These are phyloP conservation scores for Phytophthora syringae DNA, from an alignment of 352 stramenopile species.

Conservation along the genomic window DNA sequence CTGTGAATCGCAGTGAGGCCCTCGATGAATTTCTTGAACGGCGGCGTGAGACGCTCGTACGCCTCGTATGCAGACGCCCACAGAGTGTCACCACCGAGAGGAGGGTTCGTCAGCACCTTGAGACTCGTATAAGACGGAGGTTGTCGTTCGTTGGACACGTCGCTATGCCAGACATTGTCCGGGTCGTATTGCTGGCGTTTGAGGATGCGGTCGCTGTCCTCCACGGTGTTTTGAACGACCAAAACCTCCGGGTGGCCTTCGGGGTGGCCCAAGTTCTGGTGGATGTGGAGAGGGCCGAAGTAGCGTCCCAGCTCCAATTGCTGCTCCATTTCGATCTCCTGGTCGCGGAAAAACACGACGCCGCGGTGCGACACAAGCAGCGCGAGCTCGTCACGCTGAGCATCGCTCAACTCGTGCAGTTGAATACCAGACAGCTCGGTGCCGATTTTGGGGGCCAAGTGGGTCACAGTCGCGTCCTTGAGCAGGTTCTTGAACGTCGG, in stretches of 20 bases:
- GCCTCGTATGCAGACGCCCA: constrained; percentile 53
- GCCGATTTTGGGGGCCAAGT: constrained; percentile 22
- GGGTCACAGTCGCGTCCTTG: constrained; percentile 24
- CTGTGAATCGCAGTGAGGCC: constrained; percentile 52
- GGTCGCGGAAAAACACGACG: constrained; percentile 25
- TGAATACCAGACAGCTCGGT: constrained; percentile 21
- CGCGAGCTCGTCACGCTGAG: constrained; percentile 15
- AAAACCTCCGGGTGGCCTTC: constrained; percentile 24
- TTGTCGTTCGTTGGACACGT: constrained; percentile 47
- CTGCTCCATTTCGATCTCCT: constrained; percentile 23
- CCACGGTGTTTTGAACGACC: constrained; percentile 22
- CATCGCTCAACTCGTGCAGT: constrained; percentile 15
- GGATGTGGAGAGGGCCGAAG: constrained; percentile 22
- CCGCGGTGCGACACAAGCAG: constrained; percentile 16
- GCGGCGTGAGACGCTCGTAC: constrained; percentile 48
- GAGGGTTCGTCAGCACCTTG: constrained; percentile 39
- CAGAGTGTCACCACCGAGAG: constrained; percentile 46
- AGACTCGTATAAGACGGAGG: constrained; percentile 32
- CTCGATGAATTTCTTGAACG: constrained; percentile 48
- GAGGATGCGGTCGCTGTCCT: constrained; percentile 20
- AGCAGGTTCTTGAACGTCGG: constrained; percentile 26
- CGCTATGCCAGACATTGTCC: constrained; percentile 46
- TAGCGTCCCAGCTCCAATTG: constrained; percentile 19
- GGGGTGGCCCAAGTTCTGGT: constrained; percentile 24
- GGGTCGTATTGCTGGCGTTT: constrained; percentile 32